Evolutionary conservation across 768 basidiomycete species (phyloP), one percentile per base, ranked within the genome.

Genomic region (Cyclocybe aegerita): DNA sequence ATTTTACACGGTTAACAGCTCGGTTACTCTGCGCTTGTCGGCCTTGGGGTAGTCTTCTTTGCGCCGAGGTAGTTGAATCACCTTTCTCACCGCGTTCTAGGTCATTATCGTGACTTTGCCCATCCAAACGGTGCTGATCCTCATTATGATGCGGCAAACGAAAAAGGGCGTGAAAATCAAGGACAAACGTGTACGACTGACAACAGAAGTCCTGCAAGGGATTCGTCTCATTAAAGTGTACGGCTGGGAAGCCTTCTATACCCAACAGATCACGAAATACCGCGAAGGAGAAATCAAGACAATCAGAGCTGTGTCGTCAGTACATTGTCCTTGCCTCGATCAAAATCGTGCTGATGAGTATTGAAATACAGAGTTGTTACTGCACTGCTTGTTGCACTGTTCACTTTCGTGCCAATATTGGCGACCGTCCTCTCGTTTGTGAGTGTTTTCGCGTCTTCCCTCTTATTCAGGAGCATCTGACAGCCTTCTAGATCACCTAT

Each of bases 1-100:
- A 33, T 35, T 14, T 35, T 12, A 16, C 38, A 38, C 39, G 3
- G 42, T 38, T 32, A 12, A n/a, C 42, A 85, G 76, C 71, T 90
- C 14, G 85, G 86, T 4, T 82, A 81, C 56, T 87, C 85, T 1
- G 86, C 85, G 0, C 73, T 90, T 10, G 86, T 87, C 15, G 85
- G 83, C 0, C 65, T 86, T 64, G 46, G 78, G 66, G 65, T 58
- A 65, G 58, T 45, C 45, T 47, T 39, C 9, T 34, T 34, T 37
- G 4, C 12, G 23, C 23, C 23, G 3, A 5, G 23, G 23, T 23
- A 5, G 23, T 23, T 23, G 23, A 23, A 23, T 23, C 23, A 23
- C 44, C 17, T 11, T 55, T 7, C 46, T 17, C 23, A 40, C 48
- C 10, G 49, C 42, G 38, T 0, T 46, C 11, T 56, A 78, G 70